Base-by-base conservation (phyloP, 75 land plant genomes). In the Larix kaempferi region DNA sequence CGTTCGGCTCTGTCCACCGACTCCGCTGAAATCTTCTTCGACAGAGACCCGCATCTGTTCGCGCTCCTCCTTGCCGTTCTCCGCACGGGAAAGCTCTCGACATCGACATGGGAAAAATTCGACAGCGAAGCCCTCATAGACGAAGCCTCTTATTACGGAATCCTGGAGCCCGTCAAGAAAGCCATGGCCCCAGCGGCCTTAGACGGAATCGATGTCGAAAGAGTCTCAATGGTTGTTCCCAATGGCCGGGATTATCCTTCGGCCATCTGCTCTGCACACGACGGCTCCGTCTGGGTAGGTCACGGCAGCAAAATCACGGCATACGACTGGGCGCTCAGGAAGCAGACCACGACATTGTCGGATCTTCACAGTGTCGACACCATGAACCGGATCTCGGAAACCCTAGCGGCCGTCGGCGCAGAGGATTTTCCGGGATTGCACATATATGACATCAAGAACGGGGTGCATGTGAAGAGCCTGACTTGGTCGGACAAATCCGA, bases 271-370 rank as follows among this genome's bases (percentile, higher is more conserved):
- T 66, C 79, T 22, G 54, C 55, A 15, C 81, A 15, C 0, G 89
- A 88, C 69, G 98, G 94, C 6, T 94, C 98, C 17, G 12, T 96
- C 22, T 90, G 91, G 91, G 74, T 89, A 27, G 95, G 88, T 21
- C 99, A 94, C 78, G 95, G 93, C n/a, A 89, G 88, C 57, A 93
- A 90, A 79, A 76, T 96, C 72, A 89, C 94, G 65, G 83, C 73
- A 39, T 96, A 85, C 85, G 97, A 94, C 69, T 90, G 93, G 90
- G 84, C 78, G 29, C 85, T 94, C 26, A 33, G 88, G 39, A 90
- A 87, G 73, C 71, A 77, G 49, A 59, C 71, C 54, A 90, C 97
- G 25, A 69, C 91, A 8, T 80, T 95, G n/a, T 91, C 99, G 13
- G 94, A 94, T 56, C 75, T 96, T 12, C 85, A 90, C 27, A 63